Evolutionary conservation across 2,329 filamentous ascomycete genomes (phyloP).

Genomic region (Colletotrichum gigasporum): DNA sequence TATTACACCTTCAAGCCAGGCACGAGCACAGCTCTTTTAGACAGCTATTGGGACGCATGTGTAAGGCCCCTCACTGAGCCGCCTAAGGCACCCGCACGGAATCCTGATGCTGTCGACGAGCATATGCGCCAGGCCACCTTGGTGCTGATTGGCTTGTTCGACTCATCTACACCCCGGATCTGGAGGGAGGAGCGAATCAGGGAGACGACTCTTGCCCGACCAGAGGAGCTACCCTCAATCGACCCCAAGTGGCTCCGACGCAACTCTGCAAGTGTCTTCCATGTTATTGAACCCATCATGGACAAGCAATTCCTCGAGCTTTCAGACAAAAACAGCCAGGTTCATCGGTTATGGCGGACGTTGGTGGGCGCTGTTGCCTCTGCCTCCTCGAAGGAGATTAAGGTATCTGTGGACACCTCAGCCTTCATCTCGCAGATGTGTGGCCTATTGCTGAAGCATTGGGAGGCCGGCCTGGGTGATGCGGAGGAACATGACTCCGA

Average conservation of each 20-base stretch:
- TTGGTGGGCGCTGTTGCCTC: constrained; percentile 71
- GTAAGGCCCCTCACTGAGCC: constrained; percentile 66
- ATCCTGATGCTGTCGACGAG: constrained; percentile 54
- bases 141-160: constrained; percentile 78
- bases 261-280: constrained; percentile 72
- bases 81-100: constrained; percentile 42
- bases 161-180: constrained; percentile 63
- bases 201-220: constrained; percentile 64
- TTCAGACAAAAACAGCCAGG: constrained; percentile 64
- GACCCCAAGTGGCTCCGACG: constrained; percentile 89
- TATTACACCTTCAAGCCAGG: constrained; percentile 85
- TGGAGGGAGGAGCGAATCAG: constrained; percentile 82
- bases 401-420: constrained; percentile 84
- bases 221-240: constrained; percentile 83
- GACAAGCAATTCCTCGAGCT: constrained; percentile 70
- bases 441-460: constrained; percentile 74
- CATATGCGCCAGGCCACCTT: constrained; percentile 68
- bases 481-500: constrained; percentile 59
- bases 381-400: constrained; percentile 86
- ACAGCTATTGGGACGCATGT: constrained; percentile 81
- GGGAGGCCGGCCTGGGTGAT: constrained; percentile 67
- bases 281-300: constrained; percentile 67
- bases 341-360: constrained; percentile 66
- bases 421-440: constrained; percentile 79
- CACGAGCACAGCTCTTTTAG: constrained; percentile 71